These are phyloP conservation scores for Fusarium sp. DNA, from an alignment of 2,329 filamentous ascomycete genomes.

Conservation along the genomic window DNA sequence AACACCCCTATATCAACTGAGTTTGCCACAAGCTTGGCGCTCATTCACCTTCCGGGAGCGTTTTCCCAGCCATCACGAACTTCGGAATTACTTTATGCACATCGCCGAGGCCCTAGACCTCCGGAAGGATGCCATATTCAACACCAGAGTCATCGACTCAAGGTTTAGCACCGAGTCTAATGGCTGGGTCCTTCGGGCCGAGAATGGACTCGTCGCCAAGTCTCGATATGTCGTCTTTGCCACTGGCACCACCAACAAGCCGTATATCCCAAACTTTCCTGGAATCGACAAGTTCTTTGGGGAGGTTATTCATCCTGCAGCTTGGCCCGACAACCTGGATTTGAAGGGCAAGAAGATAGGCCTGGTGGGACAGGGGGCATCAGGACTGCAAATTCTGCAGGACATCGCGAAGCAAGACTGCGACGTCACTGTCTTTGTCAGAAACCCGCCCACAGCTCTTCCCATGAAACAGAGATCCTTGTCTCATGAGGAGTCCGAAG, in stretches of 20 bases:
- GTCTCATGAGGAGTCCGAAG: conserved; percentile 56
- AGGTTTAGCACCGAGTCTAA: not conserved
- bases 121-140: not conserved
- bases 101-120: not conserved
- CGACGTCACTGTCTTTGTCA: conserved; percentile 59
- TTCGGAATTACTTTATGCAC: not conserved
- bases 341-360: conserved; percentile 17
- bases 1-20: conserved; percentile 19
- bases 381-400: conserved; percentile 32
- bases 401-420: conserved; percentile 48
- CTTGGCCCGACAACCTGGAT: conserved; percentile 9
- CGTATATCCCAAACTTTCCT: conserved; percentile 13
- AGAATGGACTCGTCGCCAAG: not conserved
- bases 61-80: conserved; percentile 16
- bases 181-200: not conserved
- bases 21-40: not conserved
- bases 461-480: conserved; percentile 63
- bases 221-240: conserved; percentile 20
- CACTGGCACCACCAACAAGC: conserved; percentile 15
- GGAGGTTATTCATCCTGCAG: conserved; percentile 15
- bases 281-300: conserved; percentile 4
- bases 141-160: not conserved
- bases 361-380: conserved; percentile 22
- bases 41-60: conserved; percentile 8
- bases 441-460: conserved; percentile 59